phyloP scores from a whole-genome alignment of 257 asterid genomes.

The Paulownia fortunei region DNA sequence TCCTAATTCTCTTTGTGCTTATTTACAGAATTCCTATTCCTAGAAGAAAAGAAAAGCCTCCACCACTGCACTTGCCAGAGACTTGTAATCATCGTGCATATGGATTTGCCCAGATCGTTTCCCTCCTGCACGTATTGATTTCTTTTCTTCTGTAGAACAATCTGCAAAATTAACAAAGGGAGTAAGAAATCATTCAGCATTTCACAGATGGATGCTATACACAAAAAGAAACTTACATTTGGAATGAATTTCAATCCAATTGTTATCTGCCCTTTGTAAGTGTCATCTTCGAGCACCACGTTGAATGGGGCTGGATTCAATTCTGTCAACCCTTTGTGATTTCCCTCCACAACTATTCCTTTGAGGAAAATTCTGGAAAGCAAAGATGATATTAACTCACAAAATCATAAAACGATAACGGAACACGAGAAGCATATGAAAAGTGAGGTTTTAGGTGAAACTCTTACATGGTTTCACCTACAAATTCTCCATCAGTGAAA shows the following conservation, averaged over 20 bases:
- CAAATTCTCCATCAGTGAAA: constrained; percentile 49
- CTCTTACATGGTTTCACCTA: constrained; percentile 74
- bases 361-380: constrained; percentile 62
- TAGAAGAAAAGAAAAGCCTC: constrained; percentile 43
- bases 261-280: constrained; percentile 68
- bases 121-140: constrained; percentile 34
- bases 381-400: not conserved
- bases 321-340: constrained; percentile 48
- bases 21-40: constrained; percentile 26
- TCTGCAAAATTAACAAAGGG: constrained; percentile 17
- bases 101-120: constrained; percentile 38
- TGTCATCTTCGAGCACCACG: constrained; percentile 74
- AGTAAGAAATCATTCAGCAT: not conserved
- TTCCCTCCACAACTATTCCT: constrained; percentile 70
- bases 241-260: constrained; percentile 63
- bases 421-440: not conserved
- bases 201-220: not conserved
- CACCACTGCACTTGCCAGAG: constrained; percentile 55
- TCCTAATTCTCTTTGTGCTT: constrained; percentile 41
- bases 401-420: not conserved
- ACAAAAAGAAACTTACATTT: constrained; percentile 38
- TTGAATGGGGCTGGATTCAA: constrained; percentile 65
- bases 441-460: not conserved
- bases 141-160: constrained; percentile 31
- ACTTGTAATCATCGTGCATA: constrained; percentile 41